Evolutionary conservation across 2,329 filamentous ascomycete species (phyloP), one percentile per base, ranked within the genome.

Genomic region (Arthroderma sp.): DNA sequence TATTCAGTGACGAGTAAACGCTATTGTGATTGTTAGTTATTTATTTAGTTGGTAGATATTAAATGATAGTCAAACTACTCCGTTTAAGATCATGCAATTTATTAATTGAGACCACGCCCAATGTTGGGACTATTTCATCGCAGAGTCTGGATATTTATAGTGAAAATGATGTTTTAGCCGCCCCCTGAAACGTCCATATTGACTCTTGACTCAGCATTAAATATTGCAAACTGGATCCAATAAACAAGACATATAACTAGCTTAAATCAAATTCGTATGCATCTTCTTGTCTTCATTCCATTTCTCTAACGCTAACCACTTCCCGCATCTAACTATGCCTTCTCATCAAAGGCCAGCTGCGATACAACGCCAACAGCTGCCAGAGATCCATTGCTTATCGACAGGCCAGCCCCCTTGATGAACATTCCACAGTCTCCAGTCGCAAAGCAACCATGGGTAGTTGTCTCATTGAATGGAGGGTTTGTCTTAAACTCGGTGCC

Each of bases 1-100:
- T 95, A 0, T 94, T 95, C 39, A 43, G 39, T 7, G 39, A 43
- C 17, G 39, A 43, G 17, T 43, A 43, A 17, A 41, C n/a, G n/a
- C n/a, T n/a, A n/a, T n/a, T 9, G 35, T 38, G 3, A 9, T 5
- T 7, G 4, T 31, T 3, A 7, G 7, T 31, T 7, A 31, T 3
- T 31, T 31, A 7, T 31, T 4, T 31, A 31, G 28, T 31, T 7
- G 28, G 28, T 31, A 31, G 28, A 31, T 31, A 7, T 31, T 31
- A 7, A 31, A 31, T 31, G 28, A 31, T 31, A 31, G 28, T 31
- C 28, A 31, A n/a, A n/a, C n/a, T n/a, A n/a, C n/a, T n/a, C n/a
- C n/a, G 28, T 31, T 31, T 31, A 31, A 31, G 28, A 7, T 7
- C 28, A 31, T 31, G 28, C 3, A 31, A 31, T 31, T 31, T 4